Base-by-base conservation (phyloP, 148 eudicot genomes). In the Suaeda aralocaspica region DNA sequence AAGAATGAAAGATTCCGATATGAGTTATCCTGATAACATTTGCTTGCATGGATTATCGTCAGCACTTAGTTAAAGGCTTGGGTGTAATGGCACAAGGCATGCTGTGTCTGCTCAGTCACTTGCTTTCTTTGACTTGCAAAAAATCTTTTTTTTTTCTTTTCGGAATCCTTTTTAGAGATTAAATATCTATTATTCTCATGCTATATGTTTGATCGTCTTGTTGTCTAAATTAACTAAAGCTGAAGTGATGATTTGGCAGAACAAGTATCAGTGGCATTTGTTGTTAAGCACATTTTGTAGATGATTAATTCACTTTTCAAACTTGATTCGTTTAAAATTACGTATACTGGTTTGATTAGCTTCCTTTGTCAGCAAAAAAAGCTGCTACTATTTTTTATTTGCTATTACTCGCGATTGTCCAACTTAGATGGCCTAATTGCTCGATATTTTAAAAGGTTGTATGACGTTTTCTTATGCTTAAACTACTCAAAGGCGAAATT, bases 211-310 rank as follows among this genome's bases (percentile, higher is more conserved):
- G 61, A 59, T 59, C 18, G 21, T 78, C 53, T 56, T 59, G 33
- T 46, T 63, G 29, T 56, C 71, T 46, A 31, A 49, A 67, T 42
- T 50, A 39, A 45, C 34, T 68, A 61, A 55, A 50, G 52, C 67
- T 31, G 45, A 41, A 29, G 59, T 64, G 77, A 73, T 80, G 49
- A 76, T 69, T 59, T 70, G 63, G 55, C 71, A 62, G 80, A 72
- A 75, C 62, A 60, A 76, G 78, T 64, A 67, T 76, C 31, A 22
- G 69, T 62, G 72, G 77, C 72, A 81, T 74, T 77, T 75, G 84
- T 74, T 72, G 80, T 64, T 78, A 74, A 64, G 63, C 50, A 57
- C 44, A 51, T 65, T 74, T 78, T 73, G 41, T 28, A 33, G 50
- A 64, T 56, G 62, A 56, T 78, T 56, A 74, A 52, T 31, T 14